Evolutionary conservation across 768 basidiomycete genomes (phyloP), one percentile per base, ranked within the genome.

Genomic region (Boletus subparvulus): DNA sequence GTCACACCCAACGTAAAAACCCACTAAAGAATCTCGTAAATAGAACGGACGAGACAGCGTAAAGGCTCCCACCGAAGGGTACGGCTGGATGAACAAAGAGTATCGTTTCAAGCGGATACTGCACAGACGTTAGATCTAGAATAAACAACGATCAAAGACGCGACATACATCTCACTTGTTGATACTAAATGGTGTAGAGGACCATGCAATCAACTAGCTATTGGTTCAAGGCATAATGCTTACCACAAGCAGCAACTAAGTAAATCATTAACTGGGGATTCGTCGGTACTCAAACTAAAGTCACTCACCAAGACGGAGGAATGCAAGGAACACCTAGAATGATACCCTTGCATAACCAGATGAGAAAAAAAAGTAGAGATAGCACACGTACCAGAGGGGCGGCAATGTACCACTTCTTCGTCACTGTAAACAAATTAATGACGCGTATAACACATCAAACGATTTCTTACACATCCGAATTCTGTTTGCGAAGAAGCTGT

Each of bases 401-500:
- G 0, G 70, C 70, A 4, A 68, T 42, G 40, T 72, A 73, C 70
- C 68, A 73, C 33, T 36, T 70, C 54, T 72, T 72, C 26, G 69
- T 72, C 57, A 72, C 70, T 72, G 37, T 2, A 33, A 49, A 47
- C 3, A 1, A 0, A 33, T 69, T 30, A 69, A 56, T 1, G 26
- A 54, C 16, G 21, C 30, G n/a, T 1, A 1, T 1, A 19, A 30
- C 33, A 43, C 3, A 6, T 6, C 4, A 14, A 16, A 28, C 13
- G 3, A 44, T n/a, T 17, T 16, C 70, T 59, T 61, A 72, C 70
- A 51, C 69, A 65, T 70, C n/a, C 72, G 64, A 35, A 72, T 68
- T 57, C 70, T 63, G 59, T 72, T 72, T 3, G 70, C 70, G 36
- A 73, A 72, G 63, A 72, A 72, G 30, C 70, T 71, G 21, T 3